These are phyloP conservation scores for Phyllosticta citrichinensis DNA, from an alignment of 2,329 filamentous ascomycete genomes.

Conservation along the genomic window DNA sequence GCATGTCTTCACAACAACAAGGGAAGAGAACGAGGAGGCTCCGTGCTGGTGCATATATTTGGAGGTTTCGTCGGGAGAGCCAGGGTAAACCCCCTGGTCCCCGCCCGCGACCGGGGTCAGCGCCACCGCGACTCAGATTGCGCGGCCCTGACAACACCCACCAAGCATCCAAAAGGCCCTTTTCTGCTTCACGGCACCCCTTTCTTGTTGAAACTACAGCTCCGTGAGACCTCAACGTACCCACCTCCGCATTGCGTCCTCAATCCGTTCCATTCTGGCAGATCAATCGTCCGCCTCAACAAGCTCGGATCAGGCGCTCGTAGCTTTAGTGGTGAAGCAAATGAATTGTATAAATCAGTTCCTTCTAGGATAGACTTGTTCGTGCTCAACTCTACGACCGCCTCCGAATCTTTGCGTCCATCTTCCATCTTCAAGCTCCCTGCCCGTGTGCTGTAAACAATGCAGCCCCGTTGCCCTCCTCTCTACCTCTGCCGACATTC, in stretches of 20 bases:
- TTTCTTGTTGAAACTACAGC: background rate
- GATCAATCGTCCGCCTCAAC: background rate
- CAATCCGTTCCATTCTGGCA: background rate
- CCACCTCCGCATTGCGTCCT: background rate
- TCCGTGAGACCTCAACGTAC: background rate
- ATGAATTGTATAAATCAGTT: too few relatives aligned
- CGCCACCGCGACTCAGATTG: background rate
- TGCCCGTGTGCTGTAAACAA: background rate
- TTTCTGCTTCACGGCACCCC: background rate
- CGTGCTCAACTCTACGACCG: background rate
- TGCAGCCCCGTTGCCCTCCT: background rate
- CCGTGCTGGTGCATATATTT: background rate
- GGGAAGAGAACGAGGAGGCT: background rate
- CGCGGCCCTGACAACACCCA: background rate
- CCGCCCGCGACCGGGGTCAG: too few relatives aligned
- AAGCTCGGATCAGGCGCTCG: background rate
- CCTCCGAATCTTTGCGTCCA: background rate
- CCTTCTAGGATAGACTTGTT: background rate
- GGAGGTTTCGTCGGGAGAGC: conserved; percentile 15
- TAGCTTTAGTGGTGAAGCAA: too few relatives aligned
- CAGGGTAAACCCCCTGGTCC: background rate
- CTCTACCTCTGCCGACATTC: background rate
- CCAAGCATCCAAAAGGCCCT: background rate
- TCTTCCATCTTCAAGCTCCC: background rate
- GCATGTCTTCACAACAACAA: background rate